Conservation (phyloP, 495 filamentous ascomycete genomes). For the Darksidea phi region DNA sequence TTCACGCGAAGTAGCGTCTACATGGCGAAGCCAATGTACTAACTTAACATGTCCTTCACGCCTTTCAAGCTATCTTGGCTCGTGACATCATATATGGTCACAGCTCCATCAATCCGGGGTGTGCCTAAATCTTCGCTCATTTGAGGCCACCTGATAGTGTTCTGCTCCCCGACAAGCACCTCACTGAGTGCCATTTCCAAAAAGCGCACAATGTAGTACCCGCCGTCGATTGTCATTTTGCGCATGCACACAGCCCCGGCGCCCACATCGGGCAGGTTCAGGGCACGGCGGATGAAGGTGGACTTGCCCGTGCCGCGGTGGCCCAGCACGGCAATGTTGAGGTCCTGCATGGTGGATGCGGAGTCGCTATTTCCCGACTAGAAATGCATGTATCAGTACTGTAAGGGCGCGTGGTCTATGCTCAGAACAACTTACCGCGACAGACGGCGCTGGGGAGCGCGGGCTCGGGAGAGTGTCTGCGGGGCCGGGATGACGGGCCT, state of each 20-base stretch:
- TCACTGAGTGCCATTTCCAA: slow-evolving; percentile 71
- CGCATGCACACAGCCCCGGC: slow-evolving; percentile 56
- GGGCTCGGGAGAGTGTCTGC: slow-evolving; percentile 28
- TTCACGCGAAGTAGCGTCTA: background rate
- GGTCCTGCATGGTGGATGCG: slow-evolving; percentile 53
- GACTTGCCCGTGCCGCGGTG: slow-evolving; percentile 81
- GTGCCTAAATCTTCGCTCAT: slow-evolving; percentile 62
- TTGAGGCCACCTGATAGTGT: slow-evolving; percentile 76
- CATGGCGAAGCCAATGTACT: slow-evolving; percentile 44
- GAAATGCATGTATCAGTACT: slow-evolving; percentile 19
- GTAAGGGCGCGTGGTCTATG: background rate
- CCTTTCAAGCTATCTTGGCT: slow-evolving; percentile 66
- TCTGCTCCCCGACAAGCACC: slow-evolving; percentile 64
- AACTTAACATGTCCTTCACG: slow-evolving; percentile 69
- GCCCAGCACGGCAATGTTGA: slow-evolving; percentile 86
- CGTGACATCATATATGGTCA: slow-evolving; percentile 84
- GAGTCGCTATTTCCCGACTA: slow-evolving; percentile 32
- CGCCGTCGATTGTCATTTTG: slow-evolving; percentile 73
- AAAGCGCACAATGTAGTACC: slow-evolving; percentile 73
- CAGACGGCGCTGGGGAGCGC: slow-evolving; percentile 24
- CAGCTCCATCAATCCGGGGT: slow-evolving; percentile 75
- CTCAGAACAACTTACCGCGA: slow-evolving; percentile 16
- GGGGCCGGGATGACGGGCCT: slow-evolving; percentile 5
- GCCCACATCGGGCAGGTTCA: slow-evolving; percentile 64
- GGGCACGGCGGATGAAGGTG: slow-evolving; percentile 77